Percentiles rank a stretch among this genome's conserved stretches.
Conservation (phyloP, 495 filamentous ascomycete species). For the Penicillium fimorum region DNA sequence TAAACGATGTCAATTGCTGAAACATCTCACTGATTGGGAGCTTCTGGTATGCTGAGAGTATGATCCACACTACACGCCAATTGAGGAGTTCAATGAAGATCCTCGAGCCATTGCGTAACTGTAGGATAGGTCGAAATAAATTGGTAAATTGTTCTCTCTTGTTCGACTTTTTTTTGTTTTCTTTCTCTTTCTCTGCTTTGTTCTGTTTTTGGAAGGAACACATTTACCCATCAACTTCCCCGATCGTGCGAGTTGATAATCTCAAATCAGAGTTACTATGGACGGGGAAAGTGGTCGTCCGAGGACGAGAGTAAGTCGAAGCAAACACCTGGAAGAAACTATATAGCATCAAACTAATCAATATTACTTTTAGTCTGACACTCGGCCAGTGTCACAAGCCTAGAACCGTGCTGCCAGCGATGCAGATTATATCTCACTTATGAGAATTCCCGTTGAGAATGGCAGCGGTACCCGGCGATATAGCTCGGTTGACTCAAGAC, state of each 20-base stretch:
- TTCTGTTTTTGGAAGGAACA: background rate
- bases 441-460: slow-evolving; percentile 14
- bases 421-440: slow-evolving; percentile 18
- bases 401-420: slow-evolving; percentile 8
- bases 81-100: slow-evolving; percentile 6
- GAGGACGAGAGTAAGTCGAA: slow-evolving; percentile 6
- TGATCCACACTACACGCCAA: background rate
- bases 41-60: slow-evolving; percentile 1
- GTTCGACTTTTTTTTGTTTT: background rate
- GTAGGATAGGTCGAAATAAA: background rate
- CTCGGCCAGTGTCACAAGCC: slow-evolving; percentile 1
- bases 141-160: background rate
- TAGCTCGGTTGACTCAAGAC: slow-evolving; percentile 22
- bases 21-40: background rate
- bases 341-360: background rate
- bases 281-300: background rate
- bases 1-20: background rate
- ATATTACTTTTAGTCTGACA: background rate
- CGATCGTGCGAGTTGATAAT: background rate
- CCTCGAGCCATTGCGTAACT: slow-evolving; percentile 6
- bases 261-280: background rate
- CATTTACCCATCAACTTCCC: background rate
- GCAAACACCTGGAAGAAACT: background rate
- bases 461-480: slow-evolving; percentile 17
- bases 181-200: background rate